Conservation (phyloP, 2,329 filamentous ascomycete genomes). For the Trichophyton schoenleinii region DNA sequence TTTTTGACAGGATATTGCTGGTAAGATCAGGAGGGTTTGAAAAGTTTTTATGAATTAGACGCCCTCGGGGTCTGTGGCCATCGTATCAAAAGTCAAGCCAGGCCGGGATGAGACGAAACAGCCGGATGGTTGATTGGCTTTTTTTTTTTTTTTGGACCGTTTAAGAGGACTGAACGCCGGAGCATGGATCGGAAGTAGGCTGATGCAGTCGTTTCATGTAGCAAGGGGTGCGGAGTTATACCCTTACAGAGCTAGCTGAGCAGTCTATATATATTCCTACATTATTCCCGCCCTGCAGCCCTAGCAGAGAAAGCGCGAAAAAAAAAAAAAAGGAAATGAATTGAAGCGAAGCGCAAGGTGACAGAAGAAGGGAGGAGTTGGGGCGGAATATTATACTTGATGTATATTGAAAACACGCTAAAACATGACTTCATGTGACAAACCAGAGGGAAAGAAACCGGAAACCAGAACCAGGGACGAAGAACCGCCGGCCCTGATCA, state of each 20-base stretch:
- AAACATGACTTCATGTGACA: slow-evolving; percentile 1
- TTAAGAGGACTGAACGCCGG: background rate
- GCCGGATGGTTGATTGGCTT: background rate
- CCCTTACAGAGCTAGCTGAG: too few relatives aligned
- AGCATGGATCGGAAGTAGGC: slow-evolving; percentile 1
- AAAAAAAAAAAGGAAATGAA: background rate
- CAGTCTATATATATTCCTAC: background rate
- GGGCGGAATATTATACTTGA: background rate
- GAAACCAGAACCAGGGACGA: too few relatives aligned
- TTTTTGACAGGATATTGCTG: background rate
- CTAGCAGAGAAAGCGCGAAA: background rate
- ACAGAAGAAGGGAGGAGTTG: background rate
- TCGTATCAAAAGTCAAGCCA: background rate
- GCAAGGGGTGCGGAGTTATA: background rate
- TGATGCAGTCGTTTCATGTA: background rate
- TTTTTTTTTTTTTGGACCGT: background rate
- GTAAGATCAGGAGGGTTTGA: background rate
- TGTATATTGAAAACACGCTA: background rate
- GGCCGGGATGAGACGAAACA: background rate
- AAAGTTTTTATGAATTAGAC: background rate
- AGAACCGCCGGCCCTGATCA: slow-evolving; percentile 18
- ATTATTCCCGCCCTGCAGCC: background rate
- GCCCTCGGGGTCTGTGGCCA: background rate
- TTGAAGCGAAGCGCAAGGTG: background rate
- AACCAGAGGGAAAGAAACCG: background rate